These are phyloP conservation scores for Paracamarosporium sp. DNA, from an alignment of 2,329 filamentous ascomycete genomes.

Conservation along the genomic window DNA sequence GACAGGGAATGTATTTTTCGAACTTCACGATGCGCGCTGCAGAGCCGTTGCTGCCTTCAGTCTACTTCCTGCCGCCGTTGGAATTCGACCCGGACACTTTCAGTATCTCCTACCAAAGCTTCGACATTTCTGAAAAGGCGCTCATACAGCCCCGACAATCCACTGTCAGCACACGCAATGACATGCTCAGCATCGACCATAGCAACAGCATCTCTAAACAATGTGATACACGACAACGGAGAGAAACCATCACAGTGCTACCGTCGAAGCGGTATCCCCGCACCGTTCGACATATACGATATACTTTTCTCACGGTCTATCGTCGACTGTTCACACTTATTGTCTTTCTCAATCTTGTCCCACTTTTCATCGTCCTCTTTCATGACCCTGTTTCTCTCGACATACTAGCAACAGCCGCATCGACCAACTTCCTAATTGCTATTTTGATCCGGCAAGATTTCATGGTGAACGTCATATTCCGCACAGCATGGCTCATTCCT, in stretches of 20 bases:
- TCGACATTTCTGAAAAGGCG: slow-evolving; percentile 24
- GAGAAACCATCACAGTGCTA: neutral
- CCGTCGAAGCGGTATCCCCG: slow-evolving; percentile 16
- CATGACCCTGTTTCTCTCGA: slow-evolving; percentile 7
- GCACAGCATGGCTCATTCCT: slow-evolving; percentile 38
- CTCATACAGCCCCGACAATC: slow-evolving; percentile 2
- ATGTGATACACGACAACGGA: neutral
- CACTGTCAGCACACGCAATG: too few relatives aligned
- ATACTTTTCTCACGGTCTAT: slow-evolving; percentile 39
- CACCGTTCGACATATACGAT: slow-evolving; percentile 24
- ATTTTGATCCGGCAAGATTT: slow-evolving; percentile 42
- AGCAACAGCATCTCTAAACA: neutral
- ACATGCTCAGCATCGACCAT: slow-evolving; percentile 7
- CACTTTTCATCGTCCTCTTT: slow-evolving; percentile 22
- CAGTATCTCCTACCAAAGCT: slow-evolving; percentile 14
- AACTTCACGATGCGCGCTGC: neutral
- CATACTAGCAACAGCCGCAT: slow-evolving; percentile 36
- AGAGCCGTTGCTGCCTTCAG: neutral
- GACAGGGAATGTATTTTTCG: neutral
- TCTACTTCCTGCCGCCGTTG: slow-evolving; percentile 11
- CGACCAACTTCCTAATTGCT: slow-evolving; percentile 39
- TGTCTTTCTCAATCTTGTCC: slow-evolving; percentile 47
- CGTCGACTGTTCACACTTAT: slow-evolving; percentile 52
- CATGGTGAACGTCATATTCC: slow-evolving; percentile 37
- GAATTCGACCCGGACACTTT: slow-evolving; percentile 16